Percentiles rank a stretch among this genome's conserved stretches.
phyloP scores from a whole-genome alignment of 2,329 filamentous ascomycete species.

The Nectriaceae sp. region DNA sequence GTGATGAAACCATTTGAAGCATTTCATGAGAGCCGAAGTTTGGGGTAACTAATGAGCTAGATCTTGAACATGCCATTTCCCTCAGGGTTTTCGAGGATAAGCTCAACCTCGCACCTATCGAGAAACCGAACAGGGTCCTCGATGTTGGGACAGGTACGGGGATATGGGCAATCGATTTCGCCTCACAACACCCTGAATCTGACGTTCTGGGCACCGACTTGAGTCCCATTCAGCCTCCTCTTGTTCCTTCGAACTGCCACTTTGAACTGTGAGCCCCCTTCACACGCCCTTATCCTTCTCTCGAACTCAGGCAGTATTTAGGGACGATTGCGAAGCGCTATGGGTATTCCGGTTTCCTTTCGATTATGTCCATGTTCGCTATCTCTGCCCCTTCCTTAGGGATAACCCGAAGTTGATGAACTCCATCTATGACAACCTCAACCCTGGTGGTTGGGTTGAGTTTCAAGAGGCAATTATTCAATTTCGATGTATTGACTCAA shows the following conservation, averaged over 20 bases:
- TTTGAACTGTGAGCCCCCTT: slow-evolving; percentile 4
- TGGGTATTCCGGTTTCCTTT: slow-evolving; percentile 1
- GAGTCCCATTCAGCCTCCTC: slow-evolving; percentile 8
- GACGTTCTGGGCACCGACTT: slow-evolving; percentile 10
- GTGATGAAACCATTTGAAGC: no score
- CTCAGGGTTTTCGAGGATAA: background rate
- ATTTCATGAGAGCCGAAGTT: no score
- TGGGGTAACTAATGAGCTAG: background rate
- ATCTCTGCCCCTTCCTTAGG: background rate
- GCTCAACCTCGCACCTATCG: background rate
- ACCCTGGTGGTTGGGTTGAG: slow-evolving; percentile 11
- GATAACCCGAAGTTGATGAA: background rate
- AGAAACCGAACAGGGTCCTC: slow-evolving; percentile 3
- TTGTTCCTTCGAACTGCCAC: slow-evolving; percentile 8
- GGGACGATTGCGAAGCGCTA: slow-evolving; percentile 5
- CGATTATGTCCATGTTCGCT: background rate
- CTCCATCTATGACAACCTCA: background rate
- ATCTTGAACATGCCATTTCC: background rate
- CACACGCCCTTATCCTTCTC: background rate
- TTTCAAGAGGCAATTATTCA: slow-evolving; percentile 8
- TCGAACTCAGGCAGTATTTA: background rate
- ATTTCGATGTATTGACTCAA: slow-evolving; percentile 11
- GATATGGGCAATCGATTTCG: slow-evolving; percentile 19
- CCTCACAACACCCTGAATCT: slow-evolving; percentile 8
- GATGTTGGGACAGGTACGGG: slow-evolving; percentile 14